A percentile compares a stretch with the other conserved stretches of the same genome.
Conservation (phyloP, 805 yeast genomes). For the Scheffersomyces lignosus region DNA sequence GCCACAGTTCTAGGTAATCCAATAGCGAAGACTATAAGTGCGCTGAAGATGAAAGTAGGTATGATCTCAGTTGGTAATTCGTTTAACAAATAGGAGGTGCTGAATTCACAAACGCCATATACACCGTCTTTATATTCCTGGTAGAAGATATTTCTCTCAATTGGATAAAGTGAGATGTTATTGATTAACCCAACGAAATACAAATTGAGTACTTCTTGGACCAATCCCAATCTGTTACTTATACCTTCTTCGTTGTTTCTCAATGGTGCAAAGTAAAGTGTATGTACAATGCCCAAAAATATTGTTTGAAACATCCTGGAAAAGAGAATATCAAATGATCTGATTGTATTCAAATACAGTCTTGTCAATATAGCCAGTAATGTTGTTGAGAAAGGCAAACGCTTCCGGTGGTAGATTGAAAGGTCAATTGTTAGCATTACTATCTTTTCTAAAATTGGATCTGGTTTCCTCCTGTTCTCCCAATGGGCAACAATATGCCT, state of each 20-base stretch:
- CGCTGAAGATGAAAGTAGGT: conserved; percentile 19
- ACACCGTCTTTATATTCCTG: conserved; percentile 26
- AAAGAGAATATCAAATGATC: conserved; percentile 20
- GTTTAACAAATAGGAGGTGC: conserved; percentile 21
- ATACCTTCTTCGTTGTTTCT: conserved; percentile 18
- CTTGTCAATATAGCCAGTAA: conserved; percentile 16
- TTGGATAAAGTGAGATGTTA: conserved; percentile 23
- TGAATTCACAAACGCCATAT: conserved; percentile 21
- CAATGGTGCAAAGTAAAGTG: conserved; percentile 26
- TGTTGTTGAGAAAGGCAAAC: conserved; percentile 4
- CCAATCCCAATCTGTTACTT: conserved; percentile 23
- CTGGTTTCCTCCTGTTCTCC: conserved; percentile 11
- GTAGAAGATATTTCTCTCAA: conserved; percentile 24
- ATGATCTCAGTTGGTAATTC: conserved; percentile 25
- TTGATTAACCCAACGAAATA: conserved; percentile 27
- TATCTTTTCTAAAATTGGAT: not conserved
- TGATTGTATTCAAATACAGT: conserved; percentile 17
- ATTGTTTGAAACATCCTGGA: conserved; percentile 19
- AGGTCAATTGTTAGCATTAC: conserved; percentile 1
- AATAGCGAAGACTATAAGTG: conserved; percentile 20
- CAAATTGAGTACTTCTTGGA: conserved; percentile 22
- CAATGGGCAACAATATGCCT: conserved; percentile 26
- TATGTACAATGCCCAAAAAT: conserved; percentile 17
- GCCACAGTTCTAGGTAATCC: conserved; percentile 22
- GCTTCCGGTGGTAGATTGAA: not conserved